Evolutionary conservation across 345 rosid genomes (phyloP).

Genomic region (Brassica incana): DNA sequence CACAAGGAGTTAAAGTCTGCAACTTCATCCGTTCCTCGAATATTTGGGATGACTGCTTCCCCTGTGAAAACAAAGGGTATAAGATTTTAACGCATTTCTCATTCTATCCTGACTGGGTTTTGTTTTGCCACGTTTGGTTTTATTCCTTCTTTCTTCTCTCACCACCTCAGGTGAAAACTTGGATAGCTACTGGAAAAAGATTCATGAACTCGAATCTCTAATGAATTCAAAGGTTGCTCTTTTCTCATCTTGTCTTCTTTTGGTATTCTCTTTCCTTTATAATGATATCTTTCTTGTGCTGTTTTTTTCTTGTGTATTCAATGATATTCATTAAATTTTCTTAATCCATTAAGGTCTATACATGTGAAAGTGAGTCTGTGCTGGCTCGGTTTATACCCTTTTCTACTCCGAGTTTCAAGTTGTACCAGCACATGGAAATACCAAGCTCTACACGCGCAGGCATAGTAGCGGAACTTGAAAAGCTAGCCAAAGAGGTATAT

Average conservation of each 20-base stretch:
- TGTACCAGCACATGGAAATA: slow-evolving; percentile 41
- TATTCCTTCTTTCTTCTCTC: slow-evolving; percentile 22
- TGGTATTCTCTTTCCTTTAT: background rate
- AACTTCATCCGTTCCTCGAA: slow-evolving; percentile 55
- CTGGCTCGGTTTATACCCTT: slow-evolving; percentile 60
- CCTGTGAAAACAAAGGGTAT: slow-evolving; percentile 79
- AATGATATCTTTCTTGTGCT: background rate
- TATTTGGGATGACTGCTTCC: slow-evolving; percentile 95
- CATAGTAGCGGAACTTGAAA: slow-evolving; percentile 38
- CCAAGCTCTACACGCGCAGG: slow-evolving; percentile 29
- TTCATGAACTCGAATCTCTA: slow-evolving; percentile 63
- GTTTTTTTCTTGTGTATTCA: too few species aligned
- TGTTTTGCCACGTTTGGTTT: background rate
- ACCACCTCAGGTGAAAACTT: slow-evolving; percentile 50
- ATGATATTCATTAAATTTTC: slow-evolving; percentile 6
- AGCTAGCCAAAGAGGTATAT: slow-evolving; percentile 52
- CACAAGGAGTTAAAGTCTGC: slow-evolving; percentile 45
- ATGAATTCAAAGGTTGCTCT: slow-evolving; percentile 81
- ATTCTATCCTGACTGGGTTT: background rate
- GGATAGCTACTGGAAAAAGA: slow-evolving; percentile 51
- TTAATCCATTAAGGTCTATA: slow-evolving; percentile 60
- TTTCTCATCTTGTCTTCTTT: slow-evolving; percentile 11
- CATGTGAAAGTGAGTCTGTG: slow-evolving; percentile 61
- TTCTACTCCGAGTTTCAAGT: slow-evolving; percentile 59
- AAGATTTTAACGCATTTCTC: background rate